Percentiles rank a stretch among this genome's conserved stretches.
Conservation (phyloP, 331 rosid species). For the Phaseolus coccineus region DNA sequence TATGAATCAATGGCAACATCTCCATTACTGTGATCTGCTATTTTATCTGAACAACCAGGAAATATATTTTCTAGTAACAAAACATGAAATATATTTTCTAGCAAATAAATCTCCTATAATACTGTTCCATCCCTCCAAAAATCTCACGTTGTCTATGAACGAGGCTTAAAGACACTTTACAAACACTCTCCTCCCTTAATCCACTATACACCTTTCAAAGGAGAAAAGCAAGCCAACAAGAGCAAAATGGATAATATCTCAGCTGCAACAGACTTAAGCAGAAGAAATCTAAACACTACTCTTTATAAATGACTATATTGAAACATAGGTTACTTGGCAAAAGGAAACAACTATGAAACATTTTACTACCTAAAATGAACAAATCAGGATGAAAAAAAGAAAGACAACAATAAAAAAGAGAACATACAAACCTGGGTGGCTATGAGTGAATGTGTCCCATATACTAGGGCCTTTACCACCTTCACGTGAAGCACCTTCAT, state of each 20-base stretch:
- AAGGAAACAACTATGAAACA: conserved; percentile 8
- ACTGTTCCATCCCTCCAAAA: background rate
- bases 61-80: conserved; percentile 3
- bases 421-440: conserved; percentile 53
- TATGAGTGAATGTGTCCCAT: conserved; percentile 73
- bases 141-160: background rate
- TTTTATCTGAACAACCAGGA: conserved; percentile 47
- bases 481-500: conserved; percentile 73
- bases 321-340: conserved; percentile 4
- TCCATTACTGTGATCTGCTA: conserved; percentile 52
- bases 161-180: background rate
- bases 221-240: background rate
- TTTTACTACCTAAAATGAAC: background rate
- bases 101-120: background rate
- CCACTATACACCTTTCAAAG: background rate
- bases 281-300: background rate
- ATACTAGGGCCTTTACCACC: conserved; percentile 69
- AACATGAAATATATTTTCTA: background rate
- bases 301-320: background rate
- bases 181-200: background rate
- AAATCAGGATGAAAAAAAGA: background rate
- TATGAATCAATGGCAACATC: conserved; percentile 59
- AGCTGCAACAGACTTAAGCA: background rate
- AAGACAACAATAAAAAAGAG: background rate
- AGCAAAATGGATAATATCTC: background rate